Evolutionary conservation across 768 basidiomycete species (phyloP), one percentile per base, ranked within the genome.

Genomic region (Glaciozyma antarctica): DNA sequence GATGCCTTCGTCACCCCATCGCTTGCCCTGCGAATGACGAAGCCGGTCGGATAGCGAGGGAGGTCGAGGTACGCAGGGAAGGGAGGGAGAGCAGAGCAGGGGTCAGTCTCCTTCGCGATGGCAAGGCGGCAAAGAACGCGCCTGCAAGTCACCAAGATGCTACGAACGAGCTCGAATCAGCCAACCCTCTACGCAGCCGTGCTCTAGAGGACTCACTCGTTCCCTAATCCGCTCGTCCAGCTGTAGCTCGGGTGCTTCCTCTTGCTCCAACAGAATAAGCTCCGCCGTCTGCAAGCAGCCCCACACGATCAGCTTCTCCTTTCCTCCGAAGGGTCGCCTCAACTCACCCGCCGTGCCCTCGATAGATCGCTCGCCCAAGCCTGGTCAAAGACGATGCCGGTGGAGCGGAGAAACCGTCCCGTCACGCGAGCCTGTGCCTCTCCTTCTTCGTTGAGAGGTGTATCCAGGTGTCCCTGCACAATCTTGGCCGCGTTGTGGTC

Each of bases 401-500:
- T 26, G 7, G 48, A 12, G 1, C 30, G 32, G 41, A 67, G 58
- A 62, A 61, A 65, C 12, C 55, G 52, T 1, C 69, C 71, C 0
- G 74, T 48, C 3, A 72, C 60, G 3, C n/a, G 19, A 9, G 76
- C 75, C 58, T 77, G 74, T 1, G 60, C 61, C 17, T 73, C 57
- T 7, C 77, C 77, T 26, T 71, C 59, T 6, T 53, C 66, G 58
- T 76, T 77, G 16, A 77, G 64, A 2, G 72, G 73, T 1, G 72
- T 72, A 64, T 77, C 76, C 24, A 72, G 62, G 26, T 76, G 76
- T 3, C 77, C 77, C 63, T 77, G 76, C 7, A 77, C 74, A 51
- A 77, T 75, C 6, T 63, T 63, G 12, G 61, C 58, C 3, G 56
- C 49, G 57, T 70, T 70, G 60, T 62, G 55, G 49, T 62, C 63